These are phyloP conservation scores for Xylariales sp. DNA, from an alignment of 2,329 filamentous ascomycete species.

Conservation along the genomic window DNA sequence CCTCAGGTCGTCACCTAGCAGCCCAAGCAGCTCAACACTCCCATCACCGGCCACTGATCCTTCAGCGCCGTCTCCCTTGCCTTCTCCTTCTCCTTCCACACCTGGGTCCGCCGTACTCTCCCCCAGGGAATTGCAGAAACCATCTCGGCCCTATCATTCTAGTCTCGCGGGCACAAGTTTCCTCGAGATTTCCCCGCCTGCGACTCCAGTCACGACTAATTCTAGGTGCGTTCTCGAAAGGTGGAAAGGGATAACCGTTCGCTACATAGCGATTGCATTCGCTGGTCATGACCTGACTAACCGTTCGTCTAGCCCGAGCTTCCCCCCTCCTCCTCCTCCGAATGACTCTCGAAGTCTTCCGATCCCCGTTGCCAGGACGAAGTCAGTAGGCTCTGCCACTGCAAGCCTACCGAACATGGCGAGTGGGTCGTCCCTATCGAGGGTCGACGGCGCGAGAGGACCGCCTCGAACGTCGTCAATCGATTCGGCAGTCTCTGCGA, in stretches of 20 bases:
- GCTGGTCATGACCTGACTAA: conserved; percentile 17
- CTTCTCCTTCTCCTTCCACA: conserved; percentile 39
- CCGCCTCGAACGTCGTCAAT: conserved; percentile 84
- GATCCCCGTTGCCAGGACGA: conserved; percentile 57
- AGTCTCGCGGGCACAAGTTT: conserved; percentile 31
- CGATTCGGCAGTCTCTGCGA: conserved; percentile 88
- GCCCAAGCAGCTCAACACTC: conserved; percentile 54
- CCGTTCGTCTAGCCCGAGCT: conserved; percentile 45
- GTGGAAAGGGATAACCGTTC: conserved; percentile 1
- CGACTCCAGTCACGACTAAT: conserved; percentile 30
- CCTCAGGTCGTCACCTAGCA: conserved; percentile 55
- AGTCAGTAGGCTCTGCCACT: conserved; percentile 56
- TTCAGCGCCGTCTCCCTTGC: conserved; percentile 45
- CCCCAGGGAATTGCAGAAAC: conserved; percentile 20
- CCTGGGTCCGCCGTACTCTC: conserved; percentile 14
- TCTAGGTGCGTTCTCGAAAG: conserved; percentile 31
- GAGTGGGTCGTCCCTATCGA: conserved; percentile 56
- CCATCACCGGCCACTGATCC: conserved; percentile 46
- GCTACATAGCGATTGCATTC: neutral
- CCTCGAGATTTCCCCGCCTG: conserved; percentile 37
- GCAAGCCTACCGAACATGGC: conserved; percentile 60
- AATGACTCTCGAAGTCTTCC: conserved; percentile 63
- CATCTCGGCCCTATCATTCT: conserved; percentile 19
- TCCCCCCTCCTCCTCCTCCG: conserved; percentile 51
- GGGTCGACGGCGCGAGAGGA: conserved; percentile 54